These are phyloP conservation scores for Beauveria rudraprayagi DNA, from an alignment of 2,329 filamentous ascomycete species.

Conservation along the genomic window DNA sequence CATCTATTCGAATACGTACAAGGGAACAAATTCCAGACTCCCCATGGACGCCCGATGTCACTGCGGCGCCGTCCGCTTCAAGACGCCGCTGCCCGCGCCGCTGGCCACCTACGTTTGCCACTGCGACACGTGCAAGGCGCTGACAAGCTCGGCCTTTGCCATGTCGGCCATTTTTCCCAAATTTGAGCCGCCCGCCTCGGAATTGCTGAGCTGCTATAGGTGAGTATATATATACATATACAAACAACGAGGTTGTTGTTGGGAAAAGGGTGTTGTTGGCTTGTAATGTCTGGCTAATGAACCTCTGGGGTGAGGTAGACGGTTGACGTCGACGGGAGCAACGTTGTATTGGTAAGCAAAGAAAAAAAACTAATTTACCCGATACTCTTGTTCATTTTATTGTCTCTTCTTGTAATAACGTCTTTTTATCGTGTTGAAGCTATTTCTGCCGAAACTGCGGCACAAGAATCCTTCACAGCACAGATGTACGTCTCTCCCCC, in stretches of 20 bases:
- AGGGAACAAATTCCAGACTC: too few relatives aligned
- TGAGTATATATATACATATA: conserved; percentile 24
- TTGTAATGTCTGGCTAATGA: background rate
- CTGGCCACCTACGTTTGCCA: conserved; percentile 65
- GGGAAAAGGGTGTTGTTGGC: too few relatives aligned
- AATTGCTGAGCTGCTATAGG: conserved; percentile 47
- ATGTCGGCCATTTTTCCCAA: conserved; percentile 61
- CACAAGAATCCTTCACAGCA: conserved; percentile 55
- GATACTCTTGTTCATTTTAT: too few relatives aligned
- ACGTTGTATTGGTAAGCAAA: conserved; percentile 46
- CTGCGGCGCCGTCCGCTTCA: conserved; percentile 56
- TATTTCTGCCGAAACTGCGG: conserved; percentile 63
- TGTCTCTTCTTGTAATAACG: background rate
- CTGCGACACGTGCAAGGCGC: conserved; percentile 57
- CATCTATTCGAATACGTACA: too few relatives aligned
- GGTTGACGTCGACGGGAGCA: conserved; percentile 48
- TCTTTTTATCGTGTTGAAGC: conserved; percentile 23
- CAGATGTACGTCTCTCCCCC: conserved; percentile 35
- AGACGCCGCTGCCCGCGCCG: conserved; percentile 50
- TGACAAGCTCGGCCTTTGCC: conserved; percentile 59
- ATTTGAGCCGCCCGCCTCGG: conserved; percentile 47
- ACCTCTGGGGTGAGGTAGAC: conserved; percentile 28
- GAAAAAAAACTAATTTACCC: background rate
- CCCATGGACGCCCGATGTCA: conserved; percentile 54
- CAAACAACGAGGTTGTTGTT: too few relatives aligned